Base-by-base conservation (phyloP, 768 basidiomycete genomes). In the Rhizopogon vinicolor region DNA sequence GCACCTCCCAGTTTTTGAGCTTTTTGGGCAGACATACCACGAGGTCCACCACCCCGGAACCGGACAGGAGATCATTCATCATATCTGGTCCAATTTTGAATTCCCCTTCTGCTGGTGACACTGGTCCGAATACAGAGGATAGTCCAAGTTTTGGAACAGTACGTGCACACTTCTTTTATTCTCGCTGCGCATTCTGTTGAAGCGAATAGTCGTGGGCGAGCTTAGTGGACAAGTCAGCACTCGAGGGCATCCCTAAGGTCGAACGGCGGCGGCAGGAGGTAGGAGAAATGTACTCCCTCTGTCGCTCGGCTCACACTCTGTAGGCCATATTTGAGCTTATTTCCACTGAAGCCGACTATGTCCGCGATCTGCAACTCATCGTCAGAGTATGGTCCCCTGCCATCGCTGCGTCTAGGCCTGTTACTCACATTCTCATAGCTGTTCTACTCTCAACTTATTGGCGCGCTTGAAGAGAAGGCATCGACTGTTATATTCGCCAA, bases 281-380 rank as follows among this genome's bases (percentile, higher is more conserved):
- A 57, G 52, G 72, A 54, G 3, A 4, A 9, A 29, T 53, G 19
- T 44, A 10, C 42, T 29, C 16, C 1, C 6, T 12, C 7, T 33
- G 19, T 35, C n/a, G 2, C 16, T 31, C 14, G 18, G 18, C 45
- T 39, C 44, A 41, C 39, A n/a, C 3, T 44, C 16, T 35, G 2
- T 60, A 89, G 86, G 88, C 91, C 0, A 96, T 97, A 51, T 98
- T 98, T 61, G 96, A 99, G 72, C 78, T 98, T 51, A 96, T 98
- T 61, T 80, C 80, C 6, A 98, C 96, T 0, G 96, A 99, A 68
- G 80, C 78, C 7, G 83, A 89, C 0, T 99, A 97, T 63, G 93
- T 98, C 44, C 81, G 93, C 22, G 91, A 95, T 67, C 70, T 98
- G 29, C 96, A 99, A 64, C 78, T 96, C 33, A 85, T 95, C 57